phyloP scores from a whole-genome alignment of 768 basidiomycete species.

The Hericium erinaceus region DNA sequence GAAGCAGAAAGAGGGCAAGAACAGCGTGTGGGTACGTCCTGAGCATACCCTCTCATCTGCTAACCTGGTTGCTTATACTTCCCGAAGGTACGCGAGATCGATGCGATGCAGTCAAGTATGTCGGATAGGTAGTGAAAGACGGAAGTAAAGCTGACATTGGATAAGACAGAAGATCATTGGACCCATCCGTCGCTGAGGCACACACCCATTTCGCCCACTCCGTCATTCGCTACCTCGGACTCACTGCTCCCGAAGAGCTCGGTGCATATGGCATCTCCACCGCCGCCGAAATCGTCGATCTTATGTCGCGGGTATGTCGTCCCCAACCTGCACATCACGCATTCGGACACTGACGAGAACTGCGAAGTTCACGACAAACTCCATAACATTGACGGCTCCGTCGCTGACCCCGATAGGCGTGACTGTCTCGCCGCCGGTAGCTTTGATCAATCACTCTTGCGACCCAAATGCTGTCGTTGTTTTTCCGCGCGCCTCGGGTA shows the following conservation, averaged over 20 bases:
- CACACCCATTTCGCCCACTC: slow-evolving; percentile 68
- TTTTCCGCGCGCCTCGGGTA: slow-evolving; percentile 52
- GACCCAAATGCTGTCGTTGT: slow-evolving; percentile 86
- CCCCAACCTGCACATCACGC: neutral
- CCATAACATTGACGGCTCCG: slow-evolving; percentile 76
- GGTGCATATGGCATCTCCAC: slow-evolving; percentile 46
- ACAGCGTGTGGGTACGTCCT: slow-evolving; percentile 47
- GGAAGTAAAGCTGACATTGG: neutral
- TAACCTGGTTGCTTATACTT: neutral
- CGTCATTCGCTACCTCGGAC: slow-evolving; percentile 59
- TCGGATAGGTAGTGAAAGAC: slow-evolving; percentile 3
- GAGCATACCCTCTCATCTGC: neutral
- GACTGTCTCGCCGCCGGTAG: slow-evolving; percentile 70
- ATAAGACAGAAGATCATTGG: slow-evolving; percentile 49
- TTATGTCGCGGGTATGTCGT: slow-evolving; percentile 58
- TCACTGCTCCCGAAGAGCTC: slow-evolving; percentile 51
- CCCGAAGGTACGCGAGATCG: slow-evolving; percentile 51
- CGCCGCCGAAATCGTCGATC: slow-evolving; percentile 54
- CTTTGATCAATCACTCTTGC: slow-evolving; percentile 85
- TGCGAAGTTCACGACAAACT: slow-evolving; percentile 79
- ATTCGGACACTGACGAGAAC: neutral
- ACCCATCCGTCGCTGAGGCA: slow-evolving; percentile 39
- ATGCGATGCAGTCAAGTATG: slow-evolving; percentile 71
- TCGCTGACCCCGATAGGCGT: slow-evolving; percentile 76
- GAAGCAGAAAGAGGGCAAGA: slow-evolving; percentile 43